Conservation (phyloP, 2,329 filamentous ascomycete genomes). For the Exophiala dermatitidis region DNA sequence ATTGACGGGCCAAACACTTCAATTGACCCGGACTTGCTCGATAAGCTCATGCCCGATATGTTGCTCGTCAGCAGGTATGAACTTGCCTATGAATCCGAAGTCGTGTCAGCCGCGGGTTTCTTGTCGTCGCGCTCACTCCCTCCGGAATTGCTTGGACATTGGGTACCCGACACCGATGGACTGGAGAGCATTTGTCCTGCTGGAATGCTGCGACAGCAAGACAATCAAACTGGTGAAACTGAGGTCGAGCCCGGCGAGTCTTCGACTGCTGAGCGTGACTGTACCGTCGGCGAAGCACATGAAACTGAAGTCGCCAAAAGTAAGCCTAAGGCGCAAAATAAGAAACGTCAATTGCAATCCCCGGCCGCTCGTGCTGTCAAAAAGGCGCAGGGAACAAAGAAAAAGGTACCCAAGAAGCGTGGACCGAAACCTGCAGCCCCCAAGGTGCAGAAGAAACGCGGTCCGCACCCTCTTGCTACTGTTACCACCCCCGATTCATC, state of each 20-base stretch:
- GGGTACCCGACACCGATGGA: conserved; percentile 12
- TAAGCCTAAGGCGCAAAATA: neutral
- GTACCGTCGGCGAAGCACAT: neutral
- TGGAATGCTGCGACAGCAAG: neutral
- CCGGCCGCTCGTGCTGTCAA: neutral
- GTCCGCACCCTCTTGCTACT: conserved; percentile 10
- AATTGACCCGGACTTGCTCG: conserved; percentile 14
- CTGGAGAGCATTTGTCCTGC: neutral
- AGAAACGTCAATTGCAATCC: neutral
- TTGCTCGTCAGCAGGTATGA: conserved; percentile 17
- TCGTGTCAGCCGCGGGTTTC: conserved; percentile 8
- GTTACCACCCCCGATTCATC: conserved; percentile 1
- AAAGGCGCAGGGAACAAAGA: neutral
- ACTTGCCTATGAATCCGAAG: conserved; percentile 9
- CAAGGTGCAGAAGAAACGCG: neutral
- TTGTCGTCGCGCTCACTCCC: conserved; percentile 3
- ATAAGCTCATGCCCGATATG: conserved; percentile 14
- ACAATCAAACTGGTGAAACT: neutral
- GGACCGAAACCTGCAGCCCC: neutral
- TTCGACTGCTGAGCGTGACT: neutral
- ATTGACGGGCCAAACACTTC: neutral
- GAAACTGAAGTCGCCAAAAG: neutral
- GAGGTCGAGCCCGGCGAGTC: neutral
- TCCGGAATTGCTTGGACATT: conserved; percentile 7
- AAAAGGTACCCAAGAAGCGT: neutral